Conservation (phyloP, 768 basidiomycete species). For the Trametes villosa region DNA sequence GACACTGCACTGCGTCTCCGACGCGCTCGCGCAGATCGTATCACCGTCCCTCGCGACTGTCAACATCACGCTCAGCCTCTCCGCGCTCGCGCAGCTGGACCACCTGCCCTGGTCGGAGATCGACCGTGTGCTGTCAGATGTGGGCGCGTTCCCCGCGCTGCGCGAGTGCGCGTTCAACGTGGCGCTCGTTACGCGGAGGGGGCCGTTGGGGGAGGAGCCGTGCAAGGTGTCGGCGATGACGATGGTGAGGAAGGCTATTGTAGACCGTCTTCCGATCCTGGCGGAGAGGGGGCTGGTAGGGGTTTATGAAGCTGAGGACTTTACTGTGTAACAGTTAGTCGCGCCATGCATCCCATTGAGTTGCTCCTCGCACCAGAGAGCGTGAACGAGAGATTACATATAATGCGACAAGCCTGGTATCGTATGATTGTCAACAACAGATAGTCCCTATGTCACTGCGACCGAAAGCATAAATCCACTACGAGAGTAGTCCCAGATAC, state of each 20-base stretch:
- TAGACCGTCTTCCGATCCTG: background rate
- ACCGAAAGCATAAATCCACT: background rate
- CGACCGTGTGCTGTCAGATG: background rate
- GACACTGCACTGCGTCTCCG: background rate
- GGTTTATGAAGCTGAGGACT: conserved; percentile 1
- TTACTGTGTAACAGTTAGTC: background rate
- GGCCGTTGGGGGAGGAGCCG: background rate
- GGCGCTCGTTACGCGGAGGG: background rate
- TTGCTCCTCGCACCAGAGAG: no score
- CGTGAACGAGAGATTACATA: background rate
- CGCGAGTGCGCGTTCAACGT: conserved; percentile 2
- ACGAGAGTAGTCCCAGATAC: background rate
- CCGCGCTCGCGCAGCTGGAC: background rate
- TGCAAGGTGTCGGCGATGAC: background rate
- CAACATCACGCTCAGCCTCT: background rate
- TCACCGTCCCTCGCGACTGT: conserved; percentile 4
- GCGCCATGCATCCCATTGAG: no score
- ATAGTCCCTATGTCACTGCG: background rate
- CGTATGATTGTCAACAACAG: background rate
- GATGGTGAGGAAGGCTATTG: background rate
- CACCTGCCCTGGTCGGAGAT: background rate
- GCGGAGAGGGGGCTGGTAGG: background rate
- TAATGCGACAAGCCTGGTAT: background rate
- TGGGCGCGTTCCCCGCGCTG: background rate
- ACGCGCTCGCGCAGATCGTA: background rate